Base-by-base conservation (phyloP, 1,284 basidiomycete genomes). In the Gomphus sp. region DNA sequence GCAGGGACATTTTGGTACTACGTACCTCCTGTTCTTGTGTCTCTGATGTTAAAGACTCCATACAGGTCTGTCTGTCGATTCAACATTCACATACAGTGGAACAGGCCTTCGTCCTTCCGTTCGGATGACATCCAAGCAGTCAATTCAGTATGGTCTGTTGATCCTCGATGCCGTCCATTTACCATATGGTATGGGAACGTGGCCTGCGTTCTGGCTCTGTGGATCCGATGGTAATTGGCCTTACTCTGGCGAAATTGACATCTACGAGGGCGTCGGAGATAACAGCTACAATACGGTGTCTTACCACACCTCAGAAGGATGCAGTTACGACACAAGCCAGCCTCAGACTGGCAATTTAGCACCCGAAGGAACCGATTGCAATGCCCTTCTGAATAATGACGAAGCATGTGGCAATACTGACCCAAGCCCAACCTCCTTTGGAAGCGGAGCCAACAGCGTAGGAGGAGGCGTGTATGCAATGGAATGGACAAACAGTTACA, bases 241-340 rank as follows among this genome's bases (percentile, higher is more conserved):
- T 8, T 12, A 56, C 31, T 45, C 71, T 4, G 74, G 74, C 9
- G 74, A 76, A 60, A 74, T 75, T 51, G 74, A 76, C 64, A 73
- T 74, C 25, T 69, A 73, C 60, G 74, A 76, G 62, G 69, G 70
- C 12, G 69, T 70, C 54, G 44, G 44, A n/a, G 71, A 74, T 62
- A 67, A 66, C 33, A 62, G 64, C 39, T 45, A 55, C 12, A 69
- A 70, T 54, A 65, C 65, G 54, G 67, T 66, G 59, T 67, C 71
- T 3, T 56, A 71, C 36, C 67, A 69, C 52, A 66, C 67, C 54
- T 69, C 69, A 59, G 63, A 64, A 4, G 71, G 70, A 22, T 67
- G 62, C 16, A 55, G 67, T 14, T 62, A 62, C 45, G 66, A 68
- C 54, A 37, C 60, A 8, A 37, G 36, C 18, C 22, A 28, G 25